Base-by-base conservation (phyloP, 192 early-diverging fungal species). In the Coemansia sp. region DNA sequence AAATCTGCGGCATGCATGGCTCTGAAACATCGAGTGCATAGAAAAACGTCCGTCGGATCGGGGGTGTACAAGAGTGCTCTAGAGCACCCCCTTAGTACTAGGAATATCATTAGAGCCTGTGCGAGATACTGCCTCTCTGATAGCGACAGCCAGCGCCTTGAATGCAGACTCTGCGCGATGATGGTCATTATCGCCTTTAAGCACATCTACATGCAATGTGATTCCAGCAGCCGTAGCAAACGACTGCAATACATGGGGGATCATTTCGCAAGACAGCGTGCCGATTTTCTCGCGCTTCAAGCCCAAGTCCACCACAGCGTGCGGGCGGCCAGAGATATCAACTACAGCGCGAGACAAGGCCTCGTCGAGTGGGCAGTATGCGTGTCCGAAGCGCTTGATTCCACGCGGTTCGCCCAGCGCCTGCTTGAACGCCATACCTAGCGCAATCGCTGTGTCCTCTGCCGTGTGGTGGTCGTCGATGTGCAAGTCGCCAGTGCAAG, bases 401-500 rank as follows among this genome's bases (percentile, higher is more conserved):
- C 91, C 90, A 38, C 90, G 90, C 36, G 94, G 91, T 63, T 87
- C 86, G 41, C 94, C 95, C 15, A 99, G 86, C 10, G 98, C 96
- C 62, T 95, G 74, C 70, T 95, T 94, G 72, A 97, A 99, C 8
- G 94, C 94, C 82, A 88, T 88, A 21, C 98, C 96, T 9, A 99
- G 87, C 0, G 95, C 92, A 62, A 99, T 93, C 9, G 93, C 96
- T 17, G 90, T 90, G 75, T 99, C 98, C 75, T 99, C 96, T 29
- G 94, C 93, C 12, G 96, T 94, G 85, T 99, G 98, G 82, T 99
- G 96, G 85, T 99, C 96, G 82, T 98, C 95, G 63, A 99, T 96
- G 77, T 98, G 91, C 65, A 98, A 83, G 78, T 99, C 96, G 38
- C 98, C 98, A 46, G 84, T 86, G 85, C 96, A 98, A 32, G 72